phyloP scores from a whole-genome alignment of 2,329 filamentous ascomycete species.

The Penicillium sp. region DNA sequence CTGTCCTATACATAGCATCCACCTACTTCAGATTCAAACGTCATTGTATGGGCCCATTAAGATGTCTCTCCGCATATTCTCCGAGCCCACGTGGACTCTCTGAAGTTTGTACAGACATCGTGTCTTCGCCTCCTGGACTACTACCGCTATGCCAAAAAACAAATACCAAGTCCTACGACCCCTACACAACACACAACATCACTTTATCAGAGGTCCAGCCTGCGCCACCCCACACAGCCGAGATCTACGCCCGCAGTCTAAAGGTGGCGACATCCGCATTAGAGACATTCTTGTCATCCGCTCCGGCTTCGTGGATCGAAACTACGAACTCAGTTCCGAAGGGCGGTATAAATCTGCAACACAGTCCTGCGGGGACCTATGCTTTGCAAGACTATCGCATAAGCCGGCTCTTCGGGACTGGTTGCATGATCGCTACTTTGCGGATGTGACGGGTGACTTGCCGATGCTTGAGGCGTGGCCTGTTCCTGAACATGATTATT shows the following conservation, averaged over 20 bases:
- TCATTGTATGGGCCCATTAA: no score
- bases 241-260: constrained; percentile 56
- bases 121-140: constrained; percentile 48
- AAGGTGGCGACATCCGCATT: constrained; percentile 56
- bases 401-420: constrained; percentile 60
- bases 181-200: constrained; percentile 56
- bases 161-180: constrained; percentile 52
- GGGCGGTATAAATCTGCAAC: constrained; percentile 35
- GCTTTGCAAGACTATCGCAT: constrained; percentile 53
- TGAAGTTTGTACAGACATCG: constrained; percentile 45
- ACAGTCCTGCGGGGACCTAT: constrained; percentile 39
- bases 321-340: constrained; percentile 48
- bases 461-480: constrained; percentile 65
- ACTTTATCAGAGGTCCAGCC: constrained; percentile 55
- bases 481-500: constrained; percentile 38
- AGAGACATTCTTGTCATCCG: constrained; percentile 68
- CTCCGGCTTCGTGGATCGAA: constrained; percentile 61
- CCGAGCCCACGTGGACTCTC: no score
- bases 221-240: constrained; percentile 61
- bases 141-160: constrained; percentile 49
- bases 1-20: no score
- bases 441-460: constrained; percentile 63
- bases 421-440: constrained; percentile 69
- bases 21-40: no score
- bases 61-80: no score